Base-by-base conservation (phyloP, 2,329 filamentous ascomycete species). In the Penicillium sp. region DNA sequence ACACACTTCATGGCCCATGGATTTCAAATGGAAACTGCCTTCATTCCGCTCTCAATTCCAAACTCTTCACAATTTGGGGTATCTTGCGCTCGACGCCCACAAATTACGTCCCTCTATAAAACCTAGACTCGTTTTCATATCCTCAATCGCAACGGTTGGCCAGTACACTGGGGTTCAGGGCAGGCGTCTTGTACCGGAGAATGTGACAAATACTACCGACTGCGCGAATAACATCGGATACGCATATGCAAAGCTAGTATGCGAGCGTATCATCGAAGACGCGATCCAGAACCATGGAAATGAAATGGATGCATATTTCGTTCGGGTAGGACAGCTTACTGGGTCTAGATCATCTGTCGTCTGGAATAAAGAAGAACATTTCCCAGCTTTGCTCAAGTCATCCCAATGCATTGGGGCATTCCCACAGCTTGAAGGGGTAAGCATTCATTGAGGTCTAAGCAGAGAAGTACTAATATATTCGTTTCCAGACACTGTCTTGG, bases 291-390 rank as follows among this genome's bases (percentile, higher is more conserved):
- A 52, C 14, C 64, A 77, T 30, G n/a, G 45, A 8, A 16, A 53
- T 5, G 12, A 21, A 3, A 28, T 69, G 5, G 35, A 55, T 5
- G 43, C 56, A 14, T 62, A 51, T 0, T 55, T 68, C 21, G 60
- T 60, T 1, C 61, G 70, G 3, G 62, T 71, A 7, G 69, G 68
- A 1, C 70, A 72, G 50, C 57, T 72, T 18, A 64, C 65, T 1
- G 68, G 69, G 5, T 52, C 65, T 11, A 60, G 48, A 3, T 40
- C 35, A 2, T 48, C 45, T 3, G 72, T 71, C 1, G 38, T 67
- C 3, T 79, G 76, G 76, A 77, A 75, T 46, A 64, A 65, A 3
- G 63, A 66, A 3, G 77, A 79, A 63, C 78, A 74, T 63, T 67
- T 79, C 5, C 71, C 75, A 2, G 73, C 68, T 61, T 68, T 80